Evolutionary conservation across 257 asterid species (phyloP).

Genomic region (Striga asiatica): DNA sequence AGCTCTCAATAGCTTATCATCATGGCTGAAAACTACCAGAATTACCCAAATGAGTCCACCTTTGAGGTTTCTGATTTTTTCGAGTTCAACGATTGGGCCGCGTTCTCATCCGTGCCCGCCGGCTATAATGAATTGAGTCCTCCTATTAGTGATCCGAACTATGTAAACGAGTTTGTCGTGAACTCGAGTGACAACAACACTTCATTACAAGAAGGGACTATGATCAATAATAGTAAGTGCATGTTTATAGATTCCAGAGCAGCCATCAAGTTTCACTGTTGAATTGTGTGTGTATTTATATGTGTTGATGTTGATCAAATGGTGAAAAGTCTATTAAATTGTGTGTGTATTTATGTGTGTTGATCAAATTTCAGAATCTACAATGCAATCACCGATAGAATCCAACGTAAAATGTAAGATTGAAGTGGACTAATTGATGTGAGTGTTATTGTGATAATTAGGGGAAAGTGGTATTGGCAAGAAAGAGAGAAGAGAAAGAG

Average conservation of each 20-base stretch:
- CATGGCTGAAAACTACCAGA: conserved; percentile 31
- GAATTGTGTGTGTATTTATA: neutral
- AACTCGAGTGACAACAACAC: conserved; percentile 10
- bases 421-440: neutral
- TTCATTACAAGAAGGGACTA: conserved; percentile 20
- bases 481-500: conserved; percentile 43
- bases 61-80: conserved; percentile 46
- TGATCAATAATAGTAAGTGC: conserved; percentile 33
- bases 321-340: too few relatives aligned
- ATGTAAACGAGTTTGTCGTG: conserved; percentile 16
- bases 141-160: conserved; percentile 22
- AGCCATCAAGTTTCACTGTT: too few relatives aligned
- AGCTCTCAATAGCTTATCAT: neutral
- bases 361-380: too few relatives aligned
- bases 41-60: conserved; percentile 15
- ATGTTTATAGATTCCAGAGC: too few relatives aligned
- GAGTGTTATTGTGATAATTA: conserved; percentile 22
- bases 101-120: conserved; percentile 23
- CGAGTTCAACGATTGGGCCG: conserved; percentile 45
- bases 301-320: neutral
- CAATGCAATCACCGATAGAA: too few relatives aligned
- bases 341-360: neutral
- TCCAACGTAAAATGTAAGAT: too few relatives aligned
- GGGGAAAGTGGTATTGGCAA: conserved; percentile 33
- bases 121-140: conserved; percentile 9